Evolutionary conservation across 192 early-diverging fungal species (phyloP), one percentile per base, ranked within the genome.

Genomic region (Phycomyces nitens): DNA sequence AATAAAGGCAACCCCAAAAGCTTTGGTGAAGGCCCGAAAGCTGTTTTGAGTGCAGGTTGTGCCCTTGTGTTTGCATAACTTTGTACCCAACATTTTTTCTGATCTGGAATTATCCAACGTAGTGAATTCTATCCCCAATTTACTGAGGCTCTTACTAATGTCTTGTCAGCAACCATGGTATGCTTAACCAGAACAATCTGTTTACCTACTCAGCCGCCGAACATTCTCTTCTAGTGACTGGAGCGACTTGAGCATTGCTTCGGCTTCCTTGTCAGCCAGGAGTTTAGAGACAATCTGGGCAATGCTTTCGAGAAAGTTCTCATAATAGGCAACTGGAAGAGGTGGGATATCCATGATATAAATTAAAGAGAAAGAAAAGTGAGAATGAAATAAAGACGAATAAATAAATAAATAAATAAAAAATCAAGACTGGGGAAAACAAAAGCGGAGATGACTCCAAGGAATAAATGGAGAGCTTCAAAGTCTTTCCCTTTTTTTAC

Each of bases 191-290:
- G n/a, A n/a, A n/a, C n/a, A n/a, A n/a, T n/a, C n/a, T n/a, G n/a
- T 53, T 21, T 68, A 79, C 82, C 82, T 84, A 72, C 76, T 83
- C n/a, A 87, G 70, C 39, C 86, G 77, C 59, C 82, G 76, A n/a
- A 89, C 74, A n/a, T 77, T 81, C 61, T 83, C 74, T 65, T 87
- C 84, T 70, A 89, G 86, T 41, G 72, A 74, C 20, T 74, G 81
- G 47, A 89, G 79, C 6, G 82, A 80, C 0, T 68, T 55, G 22
- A 87, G 75, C 26, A 87, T 75, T 9, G 74, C 71, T 65, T 89
- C 88, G 10, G 85, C 84, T 53, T 89, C 88, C 26, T 77, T 73
- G 74, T 87, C 81, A 23, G 88, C 86, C 60, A 89, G 64, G 52
- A 82, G 79, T 57, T 79, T 80, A 56, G 84, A 84, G 34, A 84